phyloP scores from a whole-genome alignment of 2,329 filamentous ascomycete genomes.

The Tolypocladium endophyticum region DNA sequence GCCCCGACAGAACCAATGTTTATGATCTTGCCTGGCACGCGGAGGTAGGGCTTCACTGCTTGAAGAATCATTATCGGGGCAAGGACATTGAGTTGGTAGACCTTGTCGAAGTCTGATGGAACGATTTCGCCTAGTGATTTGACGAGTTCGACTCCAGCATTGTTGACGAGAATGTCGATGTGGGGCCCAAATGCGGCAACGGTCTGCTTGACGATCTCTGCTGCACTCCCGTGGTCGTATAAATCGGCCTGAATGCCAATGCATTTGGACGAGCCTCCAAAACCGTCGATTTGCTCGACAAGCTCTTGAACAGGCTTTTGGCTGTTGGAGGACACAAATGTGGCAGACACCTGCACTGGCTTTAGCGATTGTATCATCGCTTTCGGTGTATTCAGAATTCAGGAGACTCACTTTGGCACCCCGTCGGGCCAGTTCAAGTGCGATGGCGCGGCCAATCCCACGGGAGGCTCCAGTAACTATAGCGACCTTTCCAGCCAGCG shows the following conservation, averaged over 20 bases:
- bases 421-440: not conserved
- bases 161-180: constrained; percentile 23
- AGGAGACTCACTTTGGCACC: not conserved
- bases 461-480: not conserved
- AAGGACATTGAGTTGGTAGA: constrained; percentile 49
- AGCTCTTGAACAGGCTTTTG: not conserved
- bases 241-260: not conserved
- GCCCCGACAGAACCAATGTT: constrained; percentile 47
- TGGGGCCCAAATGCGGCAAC: not conserved
- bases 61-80: constrained; percentile 39
- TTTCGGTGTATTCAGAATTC: not conserved
- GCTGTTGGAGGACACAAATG: not conserved
- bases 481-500: not conserved
- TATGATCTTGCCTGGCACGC: constrained; percentile 34
- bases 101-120: constrained; percentile 9
- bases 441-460: not conserved
- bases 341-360: not conserved
- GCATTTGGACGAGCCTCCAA: not conserved
- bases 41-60: constrained; percentile 29
- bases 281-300: not conserved
- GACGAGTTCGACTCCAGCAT: constrained; percentile 10
- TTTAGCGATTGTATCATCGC: not conserved
- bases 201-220: not conserved
- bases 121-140: not conserved
- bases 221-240: not conserved